A percentile compares a stretch with the other conserved stretches of the same genome.
Evolutionary conservation across 306 rosid genomes (phyloP).

Genomic region (Astragalus glycyphyllos): DNA sequence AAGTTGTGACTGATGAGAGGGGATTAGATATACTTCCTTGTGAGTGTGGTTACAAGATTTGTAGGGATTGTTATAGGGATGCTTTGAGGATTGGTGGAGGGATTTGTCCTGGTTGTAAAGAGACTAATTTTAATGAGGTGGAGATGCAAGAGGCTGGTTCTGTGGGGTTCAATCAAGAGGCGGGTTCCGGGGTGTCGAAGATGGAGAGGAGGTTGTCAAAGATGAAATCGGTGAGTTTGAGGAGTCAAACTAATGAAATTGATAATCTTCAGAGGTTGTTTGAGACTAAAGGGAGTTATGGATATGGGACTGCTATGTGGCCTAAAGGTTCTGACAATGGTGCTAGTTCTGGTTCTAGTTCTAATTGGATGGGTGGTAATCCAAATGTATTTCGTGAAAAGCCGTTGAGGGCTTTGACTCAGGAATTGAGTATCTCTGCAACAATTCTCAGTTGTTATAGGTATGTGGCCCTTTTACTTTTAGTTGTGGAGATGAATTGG

Average conservation of each 20-base stretch:
- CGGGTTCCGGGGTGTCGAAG: constrained; percentile 45
- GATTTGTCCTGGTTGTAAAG: constrained; percentile 67
- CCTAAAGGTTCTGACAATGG: constrained; percentile 57
- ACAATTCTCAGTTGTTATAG: constrained; percentile 74
- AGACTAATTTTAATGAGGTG: constrained; percentile 50
- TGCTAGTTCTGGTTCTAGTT: constrained; percentile 41
- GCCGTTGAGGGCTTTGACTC: constrained; percentile 67
- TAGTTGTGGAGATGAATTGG: not conserved
- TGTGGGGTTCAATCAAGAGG: constrained; percentile 16
- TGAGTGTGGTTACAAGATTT: constrained; percentile 68
- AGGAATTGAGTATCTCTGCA: constrained; percentile 62
- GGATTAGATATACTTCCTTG: constrained; percentile 72
- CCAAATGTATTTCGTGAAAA: constrained; percentile 59
- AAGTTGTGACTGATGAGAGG: constrained; percentile 66
- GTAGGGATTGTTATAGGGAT: constrained; percentile 70
- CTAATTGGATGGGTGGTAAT: constrained; percentile 63
- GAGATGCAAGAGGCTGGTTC: constrained; percentile 35
- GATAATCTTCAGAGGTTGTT: constrained; percentile 65
- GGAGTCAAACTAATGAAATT: constrained; percentile 54
- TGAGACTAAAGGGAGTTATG: constrained; percentile 74
- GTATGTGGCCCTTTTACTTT: constrained; percentile 45
- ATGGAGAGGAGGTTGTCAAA: constrained; percentile 64
- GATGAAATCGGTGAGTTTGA: constrained; percentile 55
- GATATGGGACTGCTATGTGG: constrained; percentile 83
- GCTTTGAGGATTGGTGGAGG: constrained; percentile 54